phyloP scores from a whole-genome alignment of 1,139 yeast species.

The Pichia sp. region DNA sequence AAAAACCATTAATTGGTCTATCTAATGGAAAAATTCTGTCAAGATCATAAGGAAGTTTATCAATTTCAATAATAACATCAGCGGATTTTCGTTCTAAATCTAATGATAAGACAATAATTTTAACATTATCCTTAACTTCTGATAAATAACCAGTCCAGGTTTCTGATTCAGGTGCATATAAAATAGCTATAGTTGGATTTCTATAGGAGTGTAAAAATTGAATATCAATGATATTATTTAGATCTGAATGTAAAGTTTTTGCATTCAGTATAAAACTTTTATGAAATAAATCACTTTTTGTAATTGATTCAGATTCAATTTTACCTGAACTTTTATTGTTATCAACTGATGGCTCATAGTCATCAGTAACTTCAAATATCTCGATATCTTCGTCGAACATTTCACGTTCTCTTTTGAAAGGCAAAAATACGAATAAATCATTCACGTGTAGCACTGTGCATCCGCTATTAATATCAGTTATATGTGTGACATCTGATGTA shows the following conservation, averaged over 20 bases:
- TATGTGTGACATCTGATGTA: conserved; percentile 41
- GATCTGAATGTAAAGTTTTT: conserved; percentile 46
- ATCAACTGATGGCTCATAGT: conserved; percentile 18
- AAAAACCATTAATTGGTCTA: conserved; percentile 53
- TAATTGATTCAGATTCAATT: conserved; percentile 29
- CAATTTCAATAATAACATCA: conserved; percentile 58
- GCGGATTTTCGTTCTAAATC: conserved; percentile 59
- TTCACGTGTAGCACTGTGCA: conserved; percentile 63
- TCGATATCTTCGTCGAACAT: conserved; percentile 31
- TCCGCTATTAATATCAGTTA: conserved; percentile 59
- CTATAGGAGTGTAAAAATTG: conserved; percentile 65
- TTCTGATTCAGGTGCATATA: conserved; percentile 50
- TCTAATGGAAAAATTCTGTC: conserved; percentile 59
- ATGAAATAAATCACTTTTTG: conserved; percentile 33
- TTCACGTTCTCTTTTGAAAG: conserved; percentile 45
- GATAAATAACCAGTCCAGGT: conserved; percentile 76
- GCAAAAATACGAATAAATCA: conserved; percentile 69
- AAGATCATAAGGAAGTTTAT: conserved; percentile 68
- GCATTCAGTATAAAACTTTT: conserved; percentile 55
- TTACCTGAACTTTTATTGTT: conserved; percentile 4
- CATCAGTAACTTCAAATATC: conserved; percentile 33
- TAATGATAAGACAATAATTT: conserved; percentile 51
- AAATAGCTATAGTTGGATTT: conserved; percentile 73
- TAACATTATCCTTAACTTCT: conserved; percentile 55
- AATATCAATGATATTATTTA: conserved; percentile 60